phyloP scores from a whole-genome alignment of 495 filamentous ascomycete species.

The Melanomma pulvis-pyrius region DNA sequence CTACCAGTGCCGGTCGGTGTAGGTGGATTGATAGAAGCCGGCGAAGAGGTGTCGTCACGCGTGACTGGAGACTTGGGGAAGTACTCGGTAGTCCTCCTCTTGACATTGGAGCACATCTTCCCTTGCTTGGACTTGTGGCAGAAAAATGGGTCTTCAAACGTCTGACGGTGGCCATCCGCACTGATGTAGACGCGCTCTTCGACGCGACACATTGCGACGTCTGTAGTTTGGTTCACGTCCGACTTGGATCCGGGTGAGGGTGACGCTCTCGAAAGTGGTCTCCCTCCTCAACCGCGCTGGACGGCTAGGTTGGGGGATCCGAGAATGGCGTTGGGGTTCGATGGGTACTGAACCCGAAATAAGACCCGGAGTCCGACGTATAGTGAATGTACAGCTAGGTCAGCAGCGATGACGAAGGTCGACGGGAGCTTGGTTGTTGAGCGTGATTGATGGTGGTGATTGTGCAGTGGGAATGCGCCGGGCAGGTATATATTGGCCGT shows the following conservation, averaged over 20 bases:
- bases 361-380: constrained; percentile 34
- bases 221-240: not conserved
- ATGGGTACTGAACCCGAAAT: constrained; percentile 17
- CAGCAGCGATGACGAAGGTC: not conserved
- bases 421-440: not conserved
- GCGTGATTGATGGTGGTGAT: not conserved
- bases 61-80: constrained; percentile 16
- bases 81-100: constrained; percentile 25
- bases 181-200: constrained; percentile 29
- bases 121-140: constrained; percentile 19
- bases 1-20: constrained; percentile 31
- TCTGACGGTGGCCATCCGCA: constrained; percentile 21
- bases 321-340: not conserved
- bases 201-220: constrained; percentile 30
- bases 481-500: constrained; percentile 14
- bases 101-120: constrained; percentile 18
- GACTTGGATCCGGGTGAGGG: not conserved
- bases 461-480: not conserved
- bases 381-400: constrained; percentile 12
- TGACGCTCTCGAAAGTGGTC: not conserved
- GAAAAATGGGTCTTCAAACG: constrained; percentile 16
- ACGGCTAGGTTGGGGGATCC: constrained; percentile 6
- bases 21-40: constrained; percentile 29
- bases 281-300: constrained; percentile 2
- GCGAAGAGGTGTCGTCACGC: constrained; percentile 29